Evolutionary conservation across 371 early-diverging fungal genomes (phyloP), one percentile per base, ranked within the genome.

Genomic region (Mucor ambiguus): DNA sequence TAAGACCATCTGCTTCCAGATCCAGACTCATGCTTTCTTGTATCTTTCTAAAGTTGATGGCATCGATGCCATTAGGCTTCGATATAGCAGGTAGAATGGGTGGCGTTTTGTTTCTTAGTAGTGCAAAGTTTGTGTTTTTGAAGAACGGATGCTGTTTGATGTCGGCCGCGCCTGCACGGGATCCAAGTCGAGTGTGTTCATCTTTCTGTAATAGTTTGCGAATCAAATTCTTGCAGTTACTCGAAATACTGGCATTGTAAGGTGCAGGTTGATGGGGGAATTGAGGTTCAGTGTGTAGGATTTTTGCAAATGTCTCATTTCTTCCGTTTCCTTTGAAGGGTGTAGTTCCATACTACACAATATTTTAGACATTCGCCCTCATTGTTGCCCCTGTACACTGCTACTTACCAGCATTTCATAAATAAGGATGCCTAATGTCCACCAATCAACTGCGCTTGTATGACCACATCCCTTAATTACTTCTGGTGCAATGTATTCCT

Each of bases 401-500:
- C 4, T 26, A 62, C 77, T 76, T 79, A 89, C 90, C 74, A 98
- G 85, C 96, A 99, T 96, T 76, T 98, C 98, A 74, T 93, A 98
- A 8, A 98, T 87, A 52, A 98, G 82, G 32, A 99, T 95, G 14
- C 99, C 99, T 16, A 98, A 77, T 8, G 98, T 96, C 99, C 99
- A 99, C 95, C 99, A 97, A 85, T 99, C 99, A 20, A 96, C 97
- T 2, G 92, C 88, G 69, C 88, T 90, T 22, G 98, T 94, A 81
- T 99, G 98, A 29, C 98, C 98, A 58, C 86, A 82, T 29, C 96
- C 97, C 67, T 89, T 89, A 75, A 93, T 91, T n/a, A 93, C 92
- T 79, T 98, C 98, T 29, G 98, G 98, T 9, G 99, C 97, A 84
- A 98, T 93, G 73, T 96, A 96, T 77, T 97, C 97, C 78, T 96